phyloP scores from a whole-genome alignment of 345 rosid species.

The Ailanthus altissimus region DNA sequence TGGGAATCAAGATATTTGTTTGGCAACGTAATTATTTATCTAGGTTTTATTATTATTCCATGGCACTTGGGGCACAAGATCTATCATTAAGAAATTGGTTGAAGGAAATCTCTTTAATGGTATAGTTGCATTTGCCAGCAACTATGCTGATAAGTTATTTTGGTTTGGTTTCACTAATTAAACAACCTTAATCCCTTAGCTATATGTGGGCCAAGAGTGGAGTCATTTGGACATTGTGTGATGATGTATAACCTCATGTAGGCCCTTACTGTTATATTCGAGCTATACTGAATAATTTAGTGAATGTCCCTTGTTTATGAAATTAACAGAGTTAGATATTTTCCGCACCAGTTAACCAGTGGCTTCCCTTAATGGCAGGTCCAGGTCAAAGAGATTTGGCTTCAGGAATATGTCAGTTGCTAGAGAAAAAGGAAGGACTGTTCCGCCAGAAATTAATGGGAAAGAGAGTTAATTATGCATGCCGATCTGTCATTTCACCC shows the following conservation, averaged over 20 bases:
- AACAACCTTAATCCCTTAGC: background rate
- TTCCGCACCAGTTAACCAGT: constrained; percentile 17
- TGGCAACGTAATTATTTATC: background rate
- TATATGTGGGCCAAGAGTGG: background rate
- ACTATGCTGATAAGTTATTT: background rate
- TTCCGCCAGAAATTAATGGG: constrained; percentile 99
- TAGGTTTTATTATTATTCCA: background rate
- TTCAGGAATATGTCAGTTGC: constrained; percentile 83
- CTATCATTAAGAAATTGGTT: background rate
- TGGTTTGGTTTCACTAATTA: background rate
- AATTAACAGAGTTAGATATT: too few species aligned
- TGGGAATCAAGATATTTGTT: background rate
- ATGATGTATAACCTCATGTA: background rate
- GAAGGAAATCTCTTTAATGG: background rate
- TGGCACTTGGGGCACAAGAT: background rate
- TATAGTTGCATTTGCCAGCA: background rate
- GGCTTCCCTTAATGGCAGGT: constrained; percentile 38
- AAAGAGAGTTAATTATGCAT: constrained; percentile 95
- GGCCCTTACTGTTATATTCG: background rate
- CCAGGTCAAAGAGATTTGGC: constrained; percentile 58
- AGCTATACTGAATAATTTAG: constrained; percentile 2
- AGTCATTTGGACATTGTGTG: background rate
- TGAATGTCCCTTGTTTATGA: constrained; percentile 3
- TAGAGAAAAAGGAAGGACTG: constrained; percentile 95
- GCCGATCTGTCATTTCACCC: constrained; percentile 98